A percentile compares a stretch with the other conserved stretches of the same genome.
Conservation (phyloP, 2,329 filamentous ascomycete genomes). For the Colletotrichum navitas region DNA sequence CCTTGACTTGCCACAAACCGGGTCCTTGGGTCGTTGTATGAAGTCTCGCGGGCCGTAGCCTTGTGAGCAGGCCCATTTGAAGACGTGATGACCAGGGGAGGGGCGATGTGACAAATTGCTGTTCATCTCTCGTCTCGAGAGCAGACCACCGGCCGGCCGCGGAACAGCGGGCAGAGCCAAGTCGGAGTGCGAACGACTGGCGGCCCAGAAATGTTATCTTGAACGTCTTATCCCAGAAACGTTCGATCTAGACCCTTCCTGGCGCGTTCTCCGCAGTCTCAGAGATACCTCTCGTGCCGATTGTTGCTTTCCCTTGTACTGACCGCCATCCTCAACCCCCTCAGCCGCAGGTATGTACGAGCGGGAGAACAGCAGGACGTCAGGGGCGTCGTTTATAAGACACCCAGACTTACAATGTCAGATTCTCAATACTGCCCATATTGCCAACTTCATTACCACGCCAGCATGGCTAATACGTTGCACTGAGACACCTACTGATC, state of each 20-base stretch:
- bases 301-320: background rate
- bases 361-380: background rate
- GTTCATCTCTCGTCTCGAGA: conserved; percentile 10
- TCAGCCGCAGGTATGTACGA: background rate
- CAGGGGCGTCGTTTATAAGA: conserved; percentile 10
- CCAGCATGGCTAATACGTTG: background rate
- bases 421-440: background rate
- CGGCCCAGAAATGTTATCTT: conserved; percentile 19
- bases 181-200: conserved; percentile 26
- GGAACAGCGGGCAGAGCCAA: background rate
- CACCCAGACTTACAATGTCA: background rate
- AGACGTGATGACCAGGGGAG: background rate
- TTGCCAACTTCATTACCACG: background rate
- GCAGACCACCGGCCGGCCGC: conserved; percentile 13
- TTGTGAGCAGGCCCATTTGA: conserved; percentile 2
- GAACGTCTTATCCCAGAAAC: background rate
- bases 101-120: background rate
- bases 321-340: background rate
- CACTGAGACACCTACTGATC: background rate
- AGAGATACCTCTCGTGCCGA: background rate
- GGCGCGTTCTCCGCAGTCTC: background rate
- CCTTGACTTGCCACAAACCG: conserved; percentile 18
- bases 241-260: background rate
- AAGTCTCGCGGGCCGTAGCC: conserved; percentile 14
- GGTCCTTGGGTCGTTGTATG: conserved; percentile 27